phyloP scores from a whole-genome alignment of 371 early-diverging fungal genomes.

The Zopfochytrium polystomum region DNA sequence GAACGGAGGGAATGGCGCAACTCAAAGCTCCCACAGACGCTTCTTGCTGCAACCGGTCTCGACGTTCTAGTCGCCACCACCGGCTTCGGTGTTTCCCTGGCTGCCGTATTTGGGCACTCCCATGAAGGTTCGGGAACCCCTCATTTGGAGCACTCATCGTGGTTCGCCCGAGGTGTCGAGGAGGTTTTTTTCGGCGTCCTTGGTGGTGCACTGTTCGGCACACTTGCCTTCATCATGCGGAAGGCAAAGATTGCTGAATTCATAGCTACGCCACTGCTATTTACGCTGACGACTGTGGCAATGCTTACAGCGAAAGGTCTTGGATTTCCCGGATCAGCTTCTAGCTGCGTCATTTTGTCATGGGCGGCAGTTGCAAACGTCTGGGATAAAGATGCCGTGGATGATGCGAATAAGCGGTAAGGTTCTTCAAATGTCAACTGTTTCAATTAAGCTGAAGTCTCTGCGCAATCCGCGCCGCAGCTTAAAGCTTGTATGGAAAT shows the following conservation, averaged over 20 bases:
- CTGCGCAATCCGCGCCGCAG: conserved; percentile 11
- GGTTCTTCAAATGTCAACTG: not conserved
- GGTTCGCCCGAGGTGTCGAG: conserved; percentile 23
- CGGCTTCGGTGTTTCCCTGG: conserved; percentile 33
- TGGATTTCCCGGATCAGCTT: conserved; percentile 40
- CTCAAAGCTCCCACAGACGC: conserved; percentile 26
- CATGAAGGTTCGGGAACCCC: conserved; percentile 16
- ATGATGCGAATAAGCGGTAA: conserved; percentile 30
- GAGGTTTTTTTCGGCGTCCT: conserved; percentile 31
- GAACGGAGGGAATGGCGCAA: conserved; percentile 24
- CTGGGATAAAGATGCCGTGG: conserved; percentile 32
- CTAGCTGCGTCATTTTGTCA: conserved; percentile 21
- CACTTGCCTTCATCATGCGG: conserved; percentile 10
- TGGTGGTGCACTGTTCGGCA: conserved; percentile 25
- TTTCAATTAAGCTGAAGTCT: not conserved
- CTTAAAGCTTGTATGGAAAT: conserved; percentile 35
- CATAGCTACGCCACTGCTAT: conserved; percentile 17
- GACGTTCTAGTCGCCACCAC: conserved; percentile 40
- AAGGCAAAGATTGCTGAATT: conserved; percentile 11
- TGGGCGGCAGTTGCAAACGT: conserved; percentile 34
- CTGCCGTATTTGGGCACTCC: conserved; percentile 34
- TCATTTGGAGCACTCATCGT: conserved; percentile 20
- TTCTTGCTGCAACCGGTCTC: conserved; percentile 33
- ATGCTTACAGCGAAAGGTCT: conserved; percentile 33
- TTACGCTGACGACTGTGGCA: conserved; percentile 8